Base-by-base conservation (phyloP, 1,139 yeast species). In the Pichia norvegensis region DNA sequence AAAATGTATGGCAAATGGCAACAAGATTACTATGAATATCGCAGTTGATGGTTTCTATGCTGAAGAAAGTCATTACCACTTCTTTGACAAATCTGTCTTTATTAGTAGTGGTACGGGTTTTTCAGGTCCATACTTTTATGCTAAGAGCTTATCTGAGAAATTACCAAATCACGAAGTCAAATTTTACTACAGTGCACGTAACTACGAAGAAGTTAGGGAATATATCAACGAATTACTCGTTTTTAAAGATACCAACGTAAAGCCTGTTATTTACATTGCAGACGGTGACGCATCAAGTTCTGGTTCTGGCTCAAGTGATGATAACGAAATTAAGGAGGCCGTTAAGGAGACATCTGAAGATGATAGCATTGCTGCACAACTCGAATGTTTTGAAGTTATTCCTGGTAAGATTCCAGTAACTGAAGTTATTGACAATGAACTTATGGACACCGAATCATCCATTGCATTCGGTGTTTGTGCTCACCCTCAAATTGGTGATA, bases 71-170 rank as follows among this genome's bases (percentile, higher is more conserved):
- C 75, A 86, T 58, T 63, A 79, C 41, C 72, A 72, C 46, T 68
- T 75, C 44, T 82, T 74, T 58, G 80, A 78, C 46, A 76, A 74
- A 46, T 69, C 76, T 7, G 66, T 81, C 17, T 68, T 84, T 42
- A 57, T 84, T 45, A 79, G 83, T 3, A 85, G 90, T 52, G 92
- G 92, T 42, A 81, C 81, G 49, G 95, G 95, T 54, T 72, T 85
- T 52, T 84, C 95, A 2, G 70, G 69, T 40, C 68, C 68, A 14
- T 59, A 61, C 41, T 57, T 63, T 13, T 67, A 68, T 49, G 69
- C 65, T 50, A 25, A 56, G 51, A 52, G 56, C 44, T 46, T 59
- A 43, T 51, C 55, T 33, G 36, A 52, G 11, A 43, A 44, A 14
- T 51, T 54, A 57, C 16, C 44, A 11, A 67, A 52, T 52, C 68